phyloP scores from a whole-genome alignment of 2,329 filamentous ascomycete genomes.

The Xylaria sp. region DNA sequence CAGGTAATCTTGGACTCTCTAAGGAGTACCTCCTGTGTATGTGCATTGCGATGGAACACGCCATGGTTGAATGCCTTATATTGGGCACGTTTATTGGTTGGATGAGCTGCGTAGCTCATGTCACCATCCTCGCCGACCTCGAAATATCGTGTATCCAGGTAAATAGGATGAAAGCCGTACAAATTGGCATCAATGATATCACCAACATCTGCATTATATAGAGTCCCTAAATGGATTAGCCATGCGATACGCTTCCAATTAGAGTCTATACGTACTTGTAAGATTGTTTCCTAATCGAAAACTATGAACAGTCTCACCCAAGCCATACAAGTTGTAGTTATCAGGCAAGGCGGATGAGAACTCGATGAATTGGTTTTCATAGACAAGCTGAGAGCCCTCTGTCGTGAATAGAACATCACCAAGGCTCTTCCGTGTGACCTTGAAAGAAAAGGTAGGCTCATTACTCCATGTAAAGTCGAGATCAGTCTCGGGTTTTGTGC shows the following conservation, averaged over 20 bases:
- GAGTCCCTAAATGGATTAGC: slow-evolving; percentile 43
- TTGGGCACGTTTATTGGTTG: slow-evolving; percentile 55
- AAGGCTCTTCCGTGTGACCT: slow-evolving; percentile 62
- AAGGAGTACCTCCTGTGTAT: slow-evolving; percentile 76
- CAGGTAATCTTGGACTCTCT: slow-evolving; percentile 70
- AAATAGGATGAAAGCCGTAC: slow-evolving; percentile 79
- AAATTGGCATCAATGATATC: slow-evolving; percentile 71
- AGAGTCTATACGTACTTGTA: slow-evolving; percentile 55
- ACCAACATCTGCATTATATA: slow-evolving; percentile 70
- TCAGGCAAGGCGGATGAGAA: slow-evolving; percentile 69
- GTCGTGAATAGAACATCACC: slow-evolving; percentile 74
- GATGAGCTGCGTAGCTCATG: slow-evolving; percentile 59
- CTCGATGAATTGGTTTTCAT: slow-evolving; percentile 79
- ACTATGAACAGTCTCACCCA: slow-evolving; percentile 75
- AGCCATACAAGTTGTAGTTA: slow-evolving; percentile 76
- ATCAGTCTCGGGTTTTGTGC: slow-evolving; percentile 55
- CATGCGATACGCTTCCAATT: not conserved
- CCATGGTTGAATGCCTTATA: slow-evolving; percentile 76
- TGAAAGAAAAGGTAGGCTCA: slow-evolving; percentile 70
- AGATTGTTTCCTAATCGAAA: slow-evolving; percentile 75
- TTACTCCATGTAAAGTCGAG: slow-evolving; percentile 60
- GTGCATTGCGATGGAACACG: slow-evolving; percentile 77
- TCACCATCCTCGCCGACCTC: slow-evolving; percentile 56
- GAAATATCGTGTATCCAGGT: slow-evolving; percentile 80
- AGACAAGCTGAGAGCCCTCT: slow-evolving; percentile 67